Base-by-base conservation (phyloP, 495 filamentous ascomycete species). In the Podospora anserina region DNA sequence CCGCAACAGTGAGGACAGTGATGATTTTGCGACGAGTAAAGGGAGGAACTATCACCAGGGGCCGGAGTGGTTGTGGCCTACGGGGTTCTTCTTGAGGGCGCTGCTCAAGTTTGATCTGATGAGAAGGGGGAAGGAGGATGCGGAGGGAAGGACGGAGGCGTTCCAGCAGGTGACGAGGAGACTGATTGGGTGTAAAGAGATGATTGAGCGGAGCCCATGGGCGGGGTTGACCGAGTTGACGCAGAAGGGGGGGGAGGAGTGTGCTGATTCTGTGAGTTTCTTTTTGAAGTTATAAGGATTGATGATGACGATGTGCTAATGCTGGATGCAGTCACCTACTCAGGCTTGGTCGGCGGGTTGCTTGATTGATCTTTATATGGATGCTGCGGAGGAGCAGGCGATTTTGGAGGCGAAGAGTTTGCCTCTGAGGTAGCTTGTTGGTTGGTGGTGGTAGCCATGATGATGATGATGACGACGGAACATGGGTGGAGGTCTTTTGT, bases 61-160 rank as follows among this genome's bases (percentile, higher is more conserved):
- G 1, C 96, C 96, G 0, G 96, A 99, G 78, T 99, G 96, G 96
- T 82, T 97, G n/a, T 99, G 96, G 96, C 96, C 93, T 1, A 92
- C 91, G 4, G 96, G 96, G 7, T 99, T 91, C 84, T 98, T 94
- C 82, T 83, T 97, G 18, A 86, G 96, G 49, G 96, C 96, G 1
- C 81, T 99, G 66, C 82, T 98, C 63, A 90, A 91, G 76, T 97
- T 98, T 74, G 94, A 97, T 78, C 82, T 97, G 55, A 83, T 86
- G 80, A 83, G 94, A 5, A 83, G 92, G 30, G 85, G 85, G 44
- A 87, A 82, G 0, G 80, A 76, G 19, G 84, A 86, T 66, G 88
- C 86, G 70, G 78, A 81, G 66, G 86, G 86, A 63, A 85, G 89
- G 55, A 89, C 90, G 6, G 96, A 97, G 80, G 90, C 88, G 1